Base-by-base conservation (phyloP, 2,329 filamentous ascomycete genomes). In the Tolypocladium paradoxum region DNA sequence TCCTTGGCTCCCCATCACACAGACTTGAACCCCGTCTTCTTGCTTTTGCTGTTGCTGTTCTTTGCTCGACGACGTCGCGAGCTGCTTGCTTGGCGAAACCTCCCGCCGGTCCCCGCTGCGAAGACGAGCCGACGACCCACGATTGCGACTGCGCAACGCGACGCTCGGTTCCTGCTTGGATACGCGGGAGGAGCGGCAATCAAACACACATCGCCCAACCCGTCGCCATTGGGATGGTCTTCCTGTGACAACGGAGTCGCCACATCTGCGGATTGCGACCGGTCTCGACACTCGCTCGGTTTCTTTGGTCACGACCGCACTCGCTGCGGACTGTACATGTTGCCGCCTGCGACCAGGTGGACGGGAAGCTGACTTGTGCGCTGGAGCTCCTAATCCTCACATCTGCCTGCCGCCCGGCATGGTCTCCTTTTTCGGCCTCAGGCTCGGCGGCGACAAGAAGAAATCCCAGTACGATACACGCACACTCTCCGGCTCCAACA, bases 401-500 rank as follows among this genome's bases (percentile, higher is more conserved):
- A 20, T n/a, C n/a, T 33, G 4, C 16, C 2, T 16, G 6, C 6
- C 9, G 31, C 22, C 29, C 37, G 29, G 33, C 47, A 82, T 82
- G 79, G 79, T 82, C 24, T 81, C 79, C 2, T 79, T 82, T 57
- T 81, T 82, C 57, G 78, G 78, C 49, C 67, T 82, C 62, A 80
- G 76, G 63, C 70, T 81, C 55, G 76, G 77, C 49, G 71, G 72
- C 59, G 76, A 78, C 56, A 81, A 75, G 68, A 82, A 81, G 66
- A 80, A 78, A 73, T 75, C 68, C n/a, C 64, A 72, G 77, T 73
- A 64, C 61, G 65, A 55, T 37, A 7, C 53, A 27, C n/a, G 33
- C 27, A 38, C 27, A 12, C 38, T 16, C 14, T 38, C 12, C 18
- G 16, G 18, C 24, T 20, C 43, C 7, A 20, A 4, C 27, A 3